Percentiles rank a stretch among this genome's conserved stretches.
Evolutionary conservation across 1,139 yeast species (phyloP).

Genomic region (Blastobotrys aristatus): DNA sequence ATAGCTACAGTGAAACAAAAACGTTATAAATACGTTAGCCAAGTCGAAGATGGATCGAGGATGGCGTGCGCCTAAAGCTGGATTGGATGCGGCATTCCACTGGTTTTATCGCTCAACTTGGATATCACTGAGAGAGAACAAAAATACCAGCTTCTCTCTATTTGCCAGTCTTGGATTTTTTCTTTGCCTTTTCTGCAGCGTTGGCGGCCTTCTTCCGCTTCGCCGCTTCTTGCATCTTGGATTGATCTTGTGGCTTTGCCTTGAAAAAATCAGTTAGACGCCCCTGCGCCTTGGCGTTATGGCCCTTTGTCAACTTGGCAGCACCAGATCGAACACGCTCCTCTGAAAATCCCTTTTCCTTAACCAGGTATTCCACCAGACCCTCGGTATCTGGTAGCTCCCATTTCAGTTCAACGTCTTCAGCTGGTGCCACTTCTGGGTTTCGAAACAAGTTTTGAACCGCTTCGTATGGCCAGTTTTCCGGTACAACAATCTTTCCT

Average conservation of each 20-base stretch:
- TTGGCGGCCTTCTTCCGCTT: constrained; percentile 27
- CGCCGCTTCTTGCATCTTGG: constrained; percentile 25
- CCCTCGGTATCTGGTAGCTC: constrained; percentile 71
- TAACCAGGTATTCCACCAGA: constrained; percentile 64
- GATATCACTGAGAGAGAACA: too few relatives aligned
- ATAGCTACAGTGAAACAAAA: too few relatives aligned
- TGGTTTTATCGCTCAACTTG: too few relatives aligned
- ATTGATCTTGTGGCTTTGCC: constrained; percentile 48
- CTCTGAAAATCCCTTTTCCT: constrained; percentile 81
- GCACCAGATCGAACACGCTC: constrained; percentile 88
- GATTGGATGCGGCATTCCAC: too few relatives aligned
- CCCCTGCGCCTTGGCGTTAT: constrained; percentile 84
- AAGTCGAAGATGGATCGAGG: too few relatives aligned
- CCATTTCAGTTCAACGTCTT: constrained; percentile 60
- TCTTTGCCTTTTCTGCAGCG: constrained; percentile 24
- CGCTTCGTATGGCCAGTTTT: constrained; percentile 88
- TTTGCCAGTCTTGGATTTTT: constrained; percentile 18
- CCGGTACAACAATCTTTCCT: constrained; percentile 78
- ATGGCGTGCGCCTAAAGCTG: too few relatives aligned
- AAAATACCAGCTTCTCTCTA: too few relatives aligned
- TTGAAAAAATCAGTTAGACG: constrained; percentile 88
- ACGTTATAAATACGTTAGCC: too few relatives aligned
- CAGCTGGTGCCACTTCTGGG: constrained; percentile 70
- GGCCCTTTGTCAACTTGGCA: constrained; percentile 74
- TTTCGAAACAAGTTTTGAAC: constrained; percentile 77